Evolutionary conservation across 2,329 filamentous ascomycete species (phyloP).

Genomic region (Aspergillus spinulosporus): DNA sequence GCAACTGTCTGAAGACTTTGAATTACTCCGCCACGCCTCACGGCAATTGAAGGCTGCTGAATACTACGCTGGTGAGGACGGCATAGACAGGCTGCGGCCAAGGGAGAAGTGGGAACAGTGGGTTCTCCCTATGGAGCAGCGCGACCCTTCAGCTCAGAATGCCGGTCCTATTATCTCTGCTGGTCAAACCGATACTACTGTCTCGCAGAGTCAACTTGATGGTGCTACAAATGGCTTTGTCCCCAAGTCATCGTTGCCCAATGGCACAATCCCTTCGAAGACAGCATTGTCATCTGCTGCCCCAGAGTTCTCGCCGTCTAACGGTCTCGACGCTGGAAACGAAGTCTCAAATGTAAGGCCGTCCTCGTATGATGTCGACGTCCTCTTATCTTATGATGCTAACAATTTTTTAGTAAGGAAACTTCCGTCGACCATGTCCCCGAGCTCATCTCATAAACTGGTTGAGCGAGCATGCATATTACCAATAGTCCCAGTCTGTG

Average conservation of each 20-base stretch:
- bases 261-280: slow-evolving; percentile 46
- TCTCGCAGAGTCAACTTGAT: slow-evolving; percentile 32
- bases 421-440: not conserved
- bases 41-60: slow-evolving; percentile 72
- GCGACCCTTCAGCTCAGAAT: slow-evolving; percentile 72
- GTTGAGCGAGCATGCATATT: slow-evolving; percentile 51
- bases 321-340: slow-evolving; percentile 29
- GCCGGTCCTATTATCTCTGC: slow-evolving; percentile 58
- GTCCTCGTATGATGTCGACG: slow-evolving; percentile 26
- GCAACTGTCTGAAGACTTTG: slow-evolving; percentile 68
- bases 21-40: slow-evolving; percentile 73
- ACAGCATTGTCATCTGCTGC: slow-evolving; percentile 63
- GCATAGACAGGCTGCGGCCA: slow-evolving; percentile 73
- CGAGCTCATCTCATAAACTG: slow-evolving; percentile 33
- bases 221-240: slow-evolving; percentile 34
- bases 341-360: slow-evolving; percentile 41
- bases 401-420: slow-evolving; percentile 15
- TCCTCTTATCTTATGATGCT: not conserved
- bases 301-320: slow-evolving; percentile 60
- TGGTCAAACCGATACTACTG: slow-evolving; percentile 43
- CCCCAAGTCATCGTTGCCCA: slow-evolving; percentile 32
- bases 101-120: slow-evolving; percentile 77
- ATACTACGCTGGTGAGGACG: slow-evolving; percentile 71
- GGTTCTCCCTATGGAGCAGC: slow-evolving; percentile 69
- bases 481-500: slow-evolving; percentile 46